phyloP scores from a whole-genome alignment of 306 rosid species.

The Corylus americana region DNA sequence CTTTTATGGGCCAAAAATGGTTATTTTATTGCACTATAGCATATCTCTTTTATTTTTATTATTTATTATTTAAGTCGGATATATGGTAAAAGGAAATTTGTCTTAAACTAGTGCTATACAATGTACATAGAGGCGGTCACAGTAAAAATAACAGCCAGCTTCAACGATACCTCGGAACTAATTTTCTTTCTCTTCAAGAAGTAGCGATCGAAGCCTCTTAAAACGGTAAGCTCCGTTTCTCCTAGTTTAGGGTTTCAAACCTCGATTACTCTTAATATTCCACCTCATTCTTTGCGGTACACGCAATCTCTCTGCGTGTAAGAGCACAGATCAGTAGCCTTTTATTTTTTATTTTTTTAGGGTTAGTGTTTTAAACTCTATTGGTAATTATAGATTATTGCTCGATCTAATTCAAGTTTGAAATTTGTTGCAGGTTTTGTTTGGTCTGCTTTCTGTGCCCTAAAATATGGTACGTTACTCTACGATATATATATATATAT shows the following conservation, averaged over 20 bases:
- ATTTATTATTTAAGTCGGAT: no score
- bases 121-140: no score
- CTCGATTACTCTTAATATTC: background rate
- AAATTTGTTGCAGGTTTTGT: constrained; percentile 18
- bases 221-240: background rate
- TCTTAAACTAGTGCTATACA: no score
- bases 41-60: no score
- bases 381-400: background rate
- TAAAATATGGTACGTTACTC: constrained; percentile 27
- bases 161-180: no score
- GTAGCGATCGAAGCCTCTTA: background rate
- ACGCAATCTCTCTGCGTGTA: background rate
- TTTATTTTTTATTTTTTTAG: background rate
- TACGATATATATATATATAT: background rate
- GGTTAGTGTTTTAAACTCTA: constrained; percentile 12
- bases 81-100: no score
- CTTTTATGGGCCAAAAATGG: no score
- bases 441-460: background rate
- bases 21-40: no score
- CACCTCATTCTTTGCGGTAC: background rate
- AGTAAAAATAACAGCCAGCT: no score
- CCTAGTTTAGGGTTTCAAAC: background rate
- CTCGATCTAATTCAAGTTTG: background rate
- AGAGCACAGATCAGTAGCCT: background rate
- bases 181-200: no score